A percentile compares a stretch with the other conserved stretches of the same genome.
phyloP scores from a whole-genome alignment of 2,329 filamentous ascomycete species.

The Colletotrichum tropicale region DNA sequence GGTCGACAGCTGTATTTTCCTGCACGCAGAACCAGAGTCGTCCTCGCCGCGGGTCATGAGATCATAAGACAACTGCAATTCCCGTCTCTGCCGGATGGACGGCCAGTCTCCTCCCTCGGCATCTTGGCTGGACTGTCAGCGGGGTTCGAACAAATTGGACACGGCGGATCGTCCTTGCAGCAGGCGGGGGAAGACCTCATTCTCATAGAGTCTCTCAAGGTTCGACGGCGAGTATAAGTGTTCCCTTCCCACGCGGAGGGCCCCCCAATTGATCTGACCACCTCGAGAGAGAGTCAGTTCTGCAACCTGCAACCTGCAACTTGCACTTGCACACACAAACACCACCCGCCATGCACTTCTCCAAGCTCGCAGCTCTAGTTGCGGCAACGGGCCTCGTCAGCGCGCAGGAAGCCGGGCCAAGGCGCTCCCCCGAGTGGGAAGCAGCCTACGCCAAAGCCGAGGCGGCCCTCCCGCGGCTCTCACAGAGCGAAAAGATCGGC shows the following conservation, averaged over 20 bases:
- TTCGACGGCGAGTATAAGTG: background rate
- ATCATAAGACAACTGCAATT: background rate
- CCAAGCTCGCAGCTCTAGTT: conserved; percentile 18
- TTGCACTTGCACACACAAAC: background rate
- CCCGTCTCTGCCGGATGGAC: background rate
- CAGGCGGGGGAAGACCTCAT: background rate
- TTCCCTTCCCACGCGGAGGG: background rate
- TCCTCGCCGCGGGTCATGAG: background rate
- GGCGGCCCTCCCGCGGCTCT: conserved; percentile 70
- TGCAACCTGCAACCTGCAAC: background rate
- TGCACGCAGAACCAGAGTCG: background rate
- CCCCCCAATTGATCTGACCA: background rate
- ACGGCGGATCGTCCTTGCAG: background rate
- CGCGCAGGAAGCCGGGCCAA: conserved; percentile 5
- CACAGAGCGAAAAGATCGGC: conserved; percentile 77
- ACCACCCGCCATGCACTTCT: conserved; percentile 8
- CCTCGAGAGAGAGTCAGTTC: background rate
- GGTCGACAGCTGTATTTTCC: background rate
- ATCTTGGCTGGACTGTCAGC: background rate
- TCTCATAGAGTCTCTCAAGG: background rate
- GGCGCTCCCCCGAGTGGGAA: conserved; percentile 53
- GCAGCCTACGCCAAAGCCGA: conserved; percentile 74
- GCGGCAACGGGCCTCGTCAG: conserved; percentile 14
- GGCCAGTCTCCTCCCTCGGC: background rate
- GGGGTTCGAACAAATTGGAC: background rate